These are phyloP conservation scores for Silene coronaria DNA, from an alignment of 179 eudicot species.

Conservation along the genomic window DNA sequence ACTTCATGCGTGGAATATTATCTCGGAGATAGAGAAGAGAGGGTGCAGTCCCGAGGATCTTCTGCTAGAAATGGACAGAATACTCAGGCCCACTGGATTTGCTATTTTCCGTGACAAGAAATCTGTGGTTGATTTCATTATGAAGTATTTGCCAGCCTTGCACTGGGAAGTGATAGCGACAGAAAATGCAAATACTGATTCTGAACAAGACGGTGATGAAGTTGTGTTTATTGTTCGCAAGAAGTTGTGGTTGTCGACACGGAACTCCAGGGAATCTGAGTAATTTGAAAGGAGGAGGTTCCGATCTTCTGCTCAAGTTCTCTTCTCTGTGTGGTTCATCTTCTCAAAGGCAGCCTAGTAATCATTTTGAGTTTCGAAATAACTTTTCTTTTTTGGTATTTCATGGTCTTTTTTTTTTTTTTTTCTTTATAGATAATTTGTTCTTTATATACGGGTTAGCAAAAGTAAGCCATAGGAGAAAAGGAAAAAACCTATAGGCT, in stretches of 20 bases:
- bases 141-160: conserved; percentile 67
- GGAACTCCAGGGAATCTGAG: conserved; percentile 55
- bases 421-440: conserved; percentile 4
- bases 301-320: too few relatives aligned
- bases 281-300: conserved; percentile 15
- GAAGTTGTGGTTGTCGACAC: conserved; percentile 77
- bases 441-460: conserved; percentile 19
- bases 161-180: conserved; percentile 86
- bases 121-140: conserved; percentile 54
- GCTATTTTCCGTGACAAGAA: conserved; percentile 72
- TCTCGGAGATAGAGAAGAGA: conserved; percentile 75
- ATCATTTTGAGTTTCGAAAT: conserved; percentile 8
- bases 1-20: conserved; percentile 85
- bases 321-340: too few relatives aligned
- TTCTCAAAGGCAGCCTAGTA: not conserved
- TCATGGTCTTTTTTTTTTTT: conserved; percentile 1
- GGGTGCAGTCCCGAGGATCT: conserved; percentile 92
- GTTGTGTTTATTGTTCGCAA: conserved; percentile 63
- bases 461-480: conserved; percentile 19
- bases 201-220: conserved; percentile 61
- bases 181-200: conserved; percentile 44
- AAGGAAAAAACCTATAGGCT: conserved; percentile 24
- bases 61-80: conserved; percentile 87
- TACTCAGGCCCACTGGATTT: conserved; percentile 88
- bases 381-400: conserved; percentile 2